phyloP scores from a whole-genome alignment of 2,329 filamentous ascomycete genomes.

The Taxawa tesnikishii region DNA sequence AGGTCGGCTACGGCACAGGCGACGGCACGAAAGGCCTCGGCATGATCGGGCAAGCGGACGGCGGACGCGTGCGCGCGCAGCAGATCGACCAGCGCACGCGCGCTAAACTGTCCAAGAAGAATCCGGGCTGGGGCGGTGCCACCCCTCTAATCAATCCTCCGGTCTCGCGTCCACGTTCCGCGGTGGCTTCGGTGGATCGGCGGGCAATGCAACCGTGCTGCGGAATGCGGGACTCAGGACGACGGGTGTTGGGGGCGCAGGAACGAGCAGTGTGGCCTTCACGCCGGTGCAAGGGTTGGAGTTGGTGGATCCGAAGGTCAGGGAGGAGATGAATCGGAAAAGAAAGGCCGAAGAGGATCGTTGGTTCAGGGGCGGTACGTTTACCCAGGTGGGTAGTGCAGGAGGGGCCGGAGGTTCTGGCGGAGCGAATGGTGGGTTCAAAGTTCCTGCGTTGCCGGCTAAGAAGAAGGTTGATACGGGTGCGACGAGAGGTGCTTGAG shows the following conservation, averaged over 20 bases:
- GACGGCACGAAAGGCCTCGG: slow-evolving; percentile 80
- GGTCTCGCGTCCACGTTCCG: slow-evolving; percentile 69
- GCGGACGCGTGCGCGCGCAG: slow-evolving; percentile 74
- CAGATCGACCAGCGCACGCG: slow-evolving; percentile 90
- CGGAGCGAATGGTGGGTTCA: slow-evolving; percentile 58
- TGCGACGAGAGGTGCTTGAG: too few relatives aligned
- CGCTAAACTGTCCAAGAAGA: slow-evolving; percentile 88
- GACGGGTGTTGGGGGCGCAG: slow-evolving; percentile 58
- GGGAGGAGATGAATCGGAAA: slow-evolving; percentile 79
- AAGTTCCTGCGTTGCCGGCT: slow-evolving; percentile 63
- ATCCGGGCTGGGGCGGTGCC: slow-evolving; percentile 79
- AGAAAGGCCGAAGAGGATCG: slow-evolving; percentile 87
- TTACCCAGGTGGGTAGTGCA: slow-evolving; percentile 62
- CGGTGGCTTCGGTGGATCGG: slow-evolving; percentile 51
- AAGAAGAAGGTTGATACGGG: slow-evolving; percentile 50
- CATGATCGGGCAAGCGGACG: slow-evolving; percentile 84
- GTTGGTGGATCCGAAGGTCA: slow-evolving; percentile 83
- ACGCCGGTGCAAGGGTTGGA: slow-evolving; percentile 91
- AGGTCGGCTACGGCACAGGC: slow-evolving; percentile 79
- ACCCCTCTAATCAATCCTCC: slow-evolving; percentile 37
- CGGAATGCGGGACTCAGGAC: slow-evolving; percentile 68
- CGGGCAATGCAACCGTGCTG: slow-evolving; percentile 54
- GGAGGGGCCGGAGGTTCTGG: slow-evolving; percentile 28
- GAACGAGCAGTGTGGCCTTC: slow-evolving; percentile 71
- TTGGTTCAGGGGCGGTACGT: slow-evolving; percentile 96